Percentiles rank a stretch among this genome's conserved stretches.
These are phyloP conservation scores for Aegle marmelos DNA, from an alignment of 345 rosid genomes.

Conservation along the genomic window DNA sequence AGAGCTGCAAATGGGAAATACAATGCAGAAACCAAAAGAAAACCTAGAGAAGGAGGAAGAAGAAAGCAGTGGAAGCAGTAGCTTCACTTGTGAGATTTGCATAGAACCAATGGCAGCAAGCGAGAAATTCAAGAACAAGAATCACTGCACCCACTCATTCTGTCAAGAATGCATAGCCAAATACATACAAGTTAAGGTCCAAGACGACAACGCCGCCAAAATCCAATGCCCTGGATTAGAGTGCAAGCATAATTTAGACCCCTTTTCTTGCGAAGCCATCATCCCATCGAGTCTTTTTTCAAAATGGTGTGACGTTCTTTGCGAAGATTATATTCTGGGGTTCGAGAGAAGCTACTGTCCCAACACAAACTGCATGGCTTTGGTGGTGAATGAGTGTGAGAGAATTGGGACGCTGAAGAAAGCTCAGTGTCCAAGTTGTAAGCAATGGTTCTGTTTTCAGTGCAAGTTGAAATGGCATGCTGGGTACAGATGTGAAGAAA, in stretches of 20 bases:
- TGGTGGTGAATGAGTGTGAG: slow-evolving; percentile 33
- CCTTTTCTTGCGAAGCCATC: slow-evolving; percentile 23
- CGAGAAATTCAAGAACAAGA: slow-evolving; percentile 24
- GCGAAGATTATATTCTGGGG: slow-evolving; percentile 11
- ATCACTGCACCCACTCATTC: slow-evolving; percentile 25
- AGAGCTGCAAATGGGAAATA: background rate
- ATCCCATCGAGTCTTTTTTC: slow-evolving; percentile 18
- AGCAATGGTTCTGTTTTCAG: slow-evolving; percentile 23
- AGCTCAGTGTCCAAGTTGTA: slow-evolving; percentile 27
- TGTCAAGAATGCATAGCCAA: slow-evolving; percentile 29
- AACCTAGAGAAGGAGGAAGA: too few relatives aligned
- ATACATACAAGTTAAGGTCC: slow-evolving; percentile 24
- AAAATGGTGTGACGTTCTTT: slow-evolving; percentile 33
- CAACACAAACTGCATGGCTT: slow-evolving; percentile 21
- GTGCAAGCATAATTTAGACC: slow-evolving; percentile 23
- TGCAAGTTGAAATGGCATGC: slow-evolving; percentile 33
- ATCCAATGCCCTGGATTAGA: slow-evolving; percentile 27
- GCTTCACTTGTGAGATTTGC: slow-evolving; percentile 33
- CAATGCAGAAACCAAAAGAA: background rate
- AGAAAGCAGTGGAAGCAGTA: background rate
- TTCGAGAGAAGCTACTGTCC: slow-evolving; percentile 32
- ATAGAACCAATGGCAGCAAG: slow-evolving; percentile 18
- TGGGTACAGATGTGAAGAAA: slow-evolving; percentile 27
- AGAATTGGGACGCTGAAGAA: slow-evolving; percentile 17
- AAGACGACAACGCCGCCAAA: slow-evolving; percentile 11